Evolutionary conservation across 2,329 filamentous ascomycete species (phyloP).

Genomic region (Cladosporium sp.): DNA sequence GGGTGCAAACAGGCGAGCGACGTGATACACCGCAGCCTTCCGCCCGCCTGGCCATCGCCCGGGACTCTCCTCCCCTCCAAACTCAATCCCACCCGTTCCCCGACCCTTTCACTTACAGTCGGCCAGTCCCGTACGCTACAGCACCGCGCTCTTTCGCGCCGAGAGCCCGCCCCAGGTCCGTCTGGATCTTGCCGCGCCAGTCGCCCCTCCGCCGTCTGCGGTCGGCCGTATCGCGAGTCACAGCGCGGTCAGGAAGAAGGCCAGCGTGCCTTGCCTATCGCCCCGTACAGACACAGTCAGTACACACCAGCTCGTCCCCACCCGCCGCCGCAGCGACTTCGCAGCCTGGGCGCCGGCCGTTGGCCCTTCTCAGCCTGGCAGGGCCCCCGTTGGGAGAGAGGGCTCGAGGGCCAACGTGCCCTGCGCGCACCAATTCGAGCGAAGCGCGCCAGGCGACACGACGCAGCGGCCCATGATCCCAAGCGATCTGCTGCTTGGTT

Average conservation of each 20-base stretch:
- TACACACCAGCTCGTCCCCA: background rate
- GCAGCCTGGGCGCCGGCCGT: too few species aligned
- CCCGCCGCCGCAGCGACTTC: background rate
- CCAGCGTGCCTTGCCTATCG: too few species aligned
- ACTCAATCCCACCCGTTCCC: too few species aligned
- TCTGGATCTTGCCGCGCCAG: background rate
- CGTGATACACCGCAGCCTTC: background rate
- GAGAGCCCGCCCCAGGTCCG: too few species aligned
- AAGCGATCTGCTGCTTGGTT: background rate
- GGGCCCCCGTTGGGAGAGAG: background rate
- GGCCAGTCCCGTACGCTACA: too few species aligned
- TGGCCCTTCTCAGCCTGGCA: background rate
- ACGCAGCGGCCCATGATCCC: background rate
- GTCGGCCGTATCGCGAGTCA: too few species aligned
- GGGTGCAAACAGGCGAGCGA: slow-evolving; percentile 7
- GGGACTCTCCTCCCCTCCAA: background rate
- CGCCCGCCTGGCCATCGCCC: background rate
- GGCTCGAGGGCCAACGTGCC: background rate
- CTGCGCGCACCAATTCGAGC: slow-evolving; percentile 1
- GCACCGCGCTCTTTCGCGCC: too few species aligned
- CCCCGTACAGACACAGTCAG: too few species aligned
- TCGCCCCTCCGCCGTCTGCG: background rate
- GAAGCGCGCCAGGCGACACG: slow-evolving; percentile 2
- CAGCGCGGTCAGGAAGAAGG: too few species aligned
- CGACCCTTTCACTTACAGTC: too few species aligned